Base-by-base conservation (phyloP, 345 rosid genomes). In the Microcos paniculata region DNA sequence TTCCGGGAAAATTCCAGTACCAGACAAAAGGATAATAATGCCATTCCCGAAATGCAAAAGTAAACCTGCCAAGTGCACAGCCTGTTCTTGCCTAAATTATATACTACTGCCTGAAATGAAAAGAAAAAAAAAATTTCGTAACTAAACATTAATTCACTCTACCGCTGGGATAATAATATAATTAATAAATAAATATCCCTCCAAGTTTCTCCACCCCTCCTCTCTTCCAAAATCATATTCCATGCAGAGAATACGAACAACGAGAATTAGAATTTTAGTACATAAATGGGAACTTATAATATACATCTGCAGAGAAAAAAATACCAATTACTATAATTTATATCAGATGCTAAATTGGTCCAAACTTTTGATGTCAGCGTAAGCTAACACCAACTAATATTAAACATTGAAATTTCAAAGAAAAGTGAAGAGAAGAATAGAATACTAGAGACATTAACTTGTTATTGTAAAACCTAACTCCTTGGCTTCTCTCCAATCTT, bases 1-100 rank as follows among this genome's bases (percentile, higher is more conserved):
- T 72, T 43, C 65, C 65, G 33, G 26, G 26, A 56, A 72, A 72
- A 40, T 72, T 40, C 75, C 52, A 56, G 49, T 33, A 28, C 74
- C 63, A 12, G 59, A 52, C 33, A 33, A 53, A 71, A 51, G 9
- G 7, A 31, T 53, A 21, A 21, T 23, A 23, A 35, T 33, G 8
- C 61, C 51, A 31, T 71, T 11, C 74, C 63, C 13, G 31, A 71
- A 52, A 71, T 45, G 70, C 28, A 43, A 64, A 66, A 49, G 16
- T 3, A 24, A 67, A 48, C 33, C 24, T 6, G 70, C 33, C 43
- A 42, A 42, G 28, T 21, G 31, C 48, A 65, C 33, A 14, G 3
- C 63, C 19, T 5, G 35, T 28, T 58, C 19, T 52, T 65, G 51
- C 8, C n/a, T 42, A 65, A 65, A n/a, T 38, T 63, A 62, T n/a